Percentiles rank a stretch among this genome's conserved stretches.
Conservation (phyloP, 176 grass and related monocot species). For the bread wheat (Triticum aestivum) region DNA sequence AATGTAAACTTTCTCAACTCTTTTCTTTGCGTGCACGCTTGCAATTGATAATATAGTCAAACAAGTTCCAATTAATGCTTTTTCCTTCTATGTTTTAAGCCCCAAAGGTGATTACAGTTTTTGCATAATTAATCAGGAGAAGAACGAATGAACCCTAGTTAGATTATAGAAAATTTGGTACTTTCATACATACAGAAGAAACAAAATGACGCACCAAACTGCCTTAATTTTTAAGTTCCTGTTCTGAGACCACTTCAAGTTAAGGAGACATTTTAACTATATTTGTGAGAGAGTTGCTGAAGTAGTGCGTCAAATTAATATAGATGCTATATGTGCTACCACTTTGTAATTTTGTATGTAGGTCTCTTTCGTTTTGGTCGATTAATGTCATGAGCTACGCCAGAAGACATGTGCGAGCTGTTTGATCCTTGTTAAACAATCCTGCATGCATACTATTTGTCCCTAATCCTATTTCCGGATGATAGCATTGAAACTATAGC, state of each 20-base stretch:
- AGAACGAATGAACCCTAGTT: not conserved
- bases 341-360: no score
- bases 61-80: not conserved
- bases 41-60: not conserved
- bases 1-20: not conserved
- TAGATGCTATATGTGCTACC: no score
- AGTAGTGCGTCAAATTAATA: no score
- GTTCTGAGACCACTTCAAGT: not conserved
- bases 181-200: not conserved
- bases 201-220: not conserved
- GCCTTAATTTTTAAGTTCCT: not conserved
- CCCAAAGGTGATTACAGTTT: not conserved
- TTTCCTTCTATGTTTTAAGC: not conserved
- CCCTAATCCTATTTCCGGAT: not conserved
- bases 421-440: no score
- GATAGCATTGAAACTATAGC: not conserved
- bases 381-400: no score
- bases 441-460: no score
- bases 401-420: no score
- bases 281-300: no score
- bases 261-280: not conserved
- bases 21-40: not conserved
- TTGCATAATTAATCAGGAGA: not conserved
- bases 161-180: not conserved
- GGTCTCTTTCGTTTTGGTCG: no score